Conservation (phyloP, 345 rosid genomes). For the Salix koriyanagi region DNA sequence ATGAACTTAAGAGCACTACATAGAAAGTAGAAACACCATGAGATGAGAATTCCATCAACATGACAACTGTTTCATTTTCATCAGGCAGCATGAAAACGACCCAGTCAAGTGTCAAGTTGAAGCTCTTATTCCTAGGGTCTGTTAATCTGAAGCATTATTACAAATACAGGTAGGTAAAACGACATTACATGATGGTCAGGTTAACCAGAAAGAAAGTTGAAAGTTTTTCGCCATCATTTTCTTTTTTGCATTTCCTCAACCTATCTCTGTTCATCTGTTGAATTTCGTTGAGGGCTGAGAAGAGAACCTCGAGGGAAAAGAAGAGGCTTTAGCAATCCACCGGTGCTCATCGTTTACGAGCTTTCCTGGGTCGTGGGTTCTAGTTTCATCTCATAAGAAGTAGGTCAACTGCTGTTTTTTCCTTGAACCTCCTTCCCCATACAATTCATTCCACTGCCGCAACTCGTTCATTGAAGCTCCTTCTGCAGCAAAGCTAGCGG, state of each 20-base stretch:
- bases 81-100: not conserved
- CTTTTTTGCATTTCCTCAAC: not conserved
- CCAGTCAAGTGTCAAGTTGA: not conserved
- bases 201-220: not conserved
- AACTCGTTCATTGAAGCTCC: conserved; percentile 75
- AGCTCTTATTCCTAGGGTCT: not conserved
- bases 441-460: conserved; percentile 85
- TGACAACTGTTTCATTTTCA: not conserved
- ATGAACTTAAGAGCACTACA: too few species aligned
- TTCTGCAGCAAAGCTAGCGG: conserved; percentile 78
- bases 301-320: not conserved
- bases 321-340: not conserved
- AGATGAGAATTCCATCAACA: too few species aligned
- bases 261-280: not conserved
- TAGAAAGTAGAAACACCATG: too few species aligned
- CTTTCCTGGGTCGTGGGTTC: not conserved
- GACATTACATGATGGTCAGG: not conserved
- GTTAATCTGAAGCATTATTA: not conserved
- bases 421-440: conserved; percentile 93
- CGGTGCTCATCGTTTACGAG: not conserved
- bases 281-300: not conserved
- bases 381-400: conserved; percentile 44
- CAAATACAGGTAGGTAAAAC: not conserved
- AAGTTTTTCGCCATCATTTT: not conserved
- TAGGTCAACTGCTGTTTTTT: conserved; percentile 78